Conservation (phyloP, 192 early-diverging fungal species). For the Gigaspora rosea region DNA sequence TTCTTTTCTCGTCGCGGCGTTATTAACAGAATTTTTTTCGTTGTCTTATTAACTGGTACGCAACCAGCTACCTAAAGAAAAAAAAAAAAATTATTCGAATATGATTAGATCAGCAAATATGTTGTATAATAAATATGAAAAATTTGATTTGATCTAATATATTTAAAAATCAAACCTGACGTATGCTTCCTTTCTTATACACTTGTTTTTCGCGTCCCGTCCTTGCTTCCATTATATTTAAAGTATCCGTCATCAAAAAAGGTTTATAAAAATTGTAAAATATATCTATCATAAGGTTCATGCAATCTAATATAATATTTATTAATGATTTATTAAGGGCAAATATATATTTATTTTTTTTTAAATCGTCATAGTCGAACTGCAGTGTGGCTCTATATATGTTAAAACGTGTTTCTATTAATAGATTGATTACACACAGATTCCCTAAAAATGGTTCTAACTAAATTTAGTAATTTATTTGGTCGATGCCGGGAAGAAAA, state of each 20-base stretch:
- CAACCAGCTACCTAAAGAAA: constrained; percentile 54
- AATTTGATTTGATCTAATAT: not conserved
- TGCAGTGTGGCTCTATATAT: too few relatives aligned
- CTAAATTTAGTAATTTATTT: too few relatives aligned
- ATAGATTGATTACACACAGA: too few relatives aligned
- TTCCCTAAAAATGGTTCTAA: too few relatives aligned
- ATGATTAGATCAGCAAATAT: not conserved
- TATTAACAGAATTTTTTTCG: constrained; percentile 52
- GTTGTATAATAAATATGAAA: not conserved
- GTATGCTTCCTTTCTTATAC: constrained; percentile 20
- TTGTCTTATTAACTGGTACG: constrained; percentile 51
- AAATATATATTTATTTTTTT: too few relatives aligned
- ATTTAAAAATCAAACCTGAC: constrained; percentile 1
- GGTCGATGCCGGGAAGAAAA: too few relatives aligned
- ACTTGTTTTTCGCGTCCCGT: constrained; percentile 31
- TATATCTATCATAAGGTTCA: too few relatives aligned
- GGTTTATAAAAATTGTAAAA: too few relatives aligned
- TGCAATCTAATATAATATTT: too few relatives aligned
- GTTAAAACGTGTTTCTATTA: too few relatives aligned
- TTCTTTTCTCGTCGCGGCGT: constrained; percentile 50
- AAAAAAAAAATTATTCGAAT: not conserved
- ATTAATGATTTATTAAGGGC: too few relatives aligned
- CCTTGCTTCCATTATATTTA: constrained; percentile 16
- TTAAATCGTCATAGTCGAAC: too few relatives aligned
- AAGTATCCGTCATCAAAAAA: not conserved